Percentiles rank a stretch among this genome's conserved stretches.
These are phyloP conservation scores for Fraxinus pennsylvanica DNA, from an alignment of 257 asterid genomes.

Conservation along the genomic window DNA sequence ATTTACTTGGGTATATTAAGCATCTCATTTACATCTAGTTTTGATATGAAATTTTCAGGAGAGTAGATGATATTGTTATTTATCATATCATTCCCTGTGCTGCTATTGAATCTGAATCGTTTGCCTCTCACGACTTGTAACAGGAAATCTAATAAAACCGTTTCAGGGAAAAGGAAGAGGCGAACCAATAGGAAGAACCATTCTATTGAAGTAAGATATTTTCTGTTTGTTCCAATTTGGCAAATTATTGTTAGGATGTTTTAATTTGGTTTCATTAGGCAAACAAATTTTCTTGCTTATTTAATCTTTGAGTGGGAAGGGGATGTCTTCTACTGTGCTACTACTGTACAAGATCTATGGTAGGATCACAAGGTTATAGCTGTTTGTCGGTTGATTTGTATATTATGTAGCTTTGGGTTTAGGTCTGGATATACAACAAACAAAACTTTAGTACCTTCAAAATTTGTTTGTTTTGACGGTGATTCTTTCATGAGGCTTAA, in stretches of 20 bases:
- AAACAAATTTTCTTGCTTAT: slow-evolving; percentile 7
- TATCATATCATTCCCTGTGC: neutral
- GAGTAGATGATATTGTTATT: slow-evolving; percentile 27
- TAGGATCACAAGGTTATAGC: slow-evolving; percentile 2
- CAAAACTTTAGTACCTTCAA: neutral
- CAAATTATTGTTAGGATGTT: neutral
- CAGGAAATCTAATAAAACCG: slow-evolving; percentile 28
- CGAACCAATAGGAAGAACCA: slow-evolving; percentile 26
- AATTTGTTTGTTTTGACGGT: neutral
- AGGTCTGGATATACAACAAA: neutral
- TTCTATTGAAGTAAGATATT: slow-evolving; percentile 50
- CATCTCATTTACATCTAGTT: slow-evolving; percentile 19
- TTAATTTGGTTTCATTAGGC: neutral
- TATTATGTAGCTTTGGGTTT: neutral
- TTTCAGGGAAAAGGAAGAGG: slow-evolving; percentile 41
- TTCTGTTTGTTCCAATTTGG: neutral
- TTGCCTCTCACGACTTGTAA: slow-evolving; percentile 24
- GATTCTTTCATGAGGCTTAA: neutral
- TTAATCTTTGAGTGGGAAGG: neutral
- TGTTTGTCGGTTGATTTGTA: neutral
- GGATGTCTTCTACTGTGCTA: neutral
- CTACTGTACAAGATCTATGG: neutral
- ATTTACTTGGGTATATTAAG: neutral
- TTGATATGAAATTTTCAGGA: slow-evolving; percentile 29
- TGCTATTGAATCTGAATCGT: neutral